Evolutionary conservation across 306 rosid genomes (phyloP).

Genomic region (Medicago lupulina): DNA sequence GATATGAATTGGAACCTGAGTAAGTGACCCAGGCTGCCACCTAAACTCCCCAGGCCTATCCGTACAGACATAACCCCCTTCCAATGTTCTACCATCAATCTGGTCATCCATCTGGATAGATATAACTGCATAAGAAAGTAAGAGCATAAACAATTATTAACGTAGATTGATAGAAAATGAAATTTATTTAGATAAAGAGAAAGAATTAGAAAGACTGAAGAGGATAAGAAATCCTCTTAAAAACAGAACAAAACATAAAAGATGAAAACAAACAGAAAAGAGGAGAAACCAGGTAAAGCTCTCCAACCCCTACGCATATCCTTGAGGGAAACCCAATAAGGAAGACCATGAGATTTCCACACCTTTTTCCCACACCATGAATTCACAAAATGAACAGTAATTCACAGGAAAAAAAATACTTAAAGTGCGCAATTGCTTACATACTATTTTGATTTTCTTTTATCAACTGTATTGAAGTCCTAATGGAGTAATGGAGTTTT

Average conservation of each 20-base stretch:
- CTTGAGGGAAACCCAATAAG: neutral
- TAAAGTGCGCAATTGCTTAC: constrained; percentile 9
- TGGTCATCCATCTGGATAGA: constrained; percentile 96
- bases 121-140: constrained; percentile 62
- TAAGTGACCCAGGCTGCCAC: constrained; percentile 98
- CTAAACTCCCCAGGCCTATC: constrained; percentile 90
- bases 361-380: neutral
- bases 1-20: constrained; percentile 70
- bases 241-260: neutral
- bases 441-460: neutral
- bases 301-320: neutral
- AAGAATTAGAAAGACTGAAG: constrained; percentile 7
- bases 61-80: constrained; percentile 83
- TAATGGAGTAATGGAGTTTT: constrained; percentile 1
- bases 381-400: constrained; percentile 24
- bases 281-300: neutral
- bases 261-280: constrained; percentile 5
- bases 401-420: neutral
- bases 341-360: constrained; percentile 1
- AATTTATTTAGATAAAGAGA: neutral
- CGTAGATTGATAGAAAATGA: neutral
- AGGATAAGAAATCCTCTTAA: constrained; percentile 25
- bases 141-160: constrained; percentile 13
- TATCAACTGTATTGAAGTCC: neutral
- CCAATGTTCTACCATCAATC: constrained; percentile 82